Base-by-base conservation (phyloP, 108 stramenopile genomes). In the Fragilariopsis cylindrus region DNA sequence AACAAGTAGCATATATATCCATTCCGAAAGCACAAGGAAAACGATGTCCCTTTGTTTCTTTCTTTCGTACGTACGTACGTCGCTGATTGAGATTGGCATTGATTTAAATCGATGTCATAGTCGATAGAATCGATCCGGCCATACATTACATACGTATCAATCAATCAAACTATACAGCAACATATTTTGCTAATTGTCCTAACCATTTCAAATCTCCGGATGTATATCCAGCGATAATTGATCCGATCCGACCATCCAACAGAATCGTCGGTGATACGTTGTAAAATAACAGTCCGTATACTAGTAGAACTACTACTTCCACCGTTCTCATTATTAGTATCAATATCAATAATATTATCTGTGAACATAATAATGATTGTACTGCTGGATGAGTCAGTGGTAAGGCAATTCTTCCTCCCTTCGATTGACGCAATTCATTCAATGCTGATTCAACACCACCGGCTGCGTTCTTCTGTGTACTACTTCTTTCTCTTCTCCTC, bases 171-270 rank as follows among this genome's bases (percentile, higher is more conserved):
- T 41, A n/a, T 41, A 30, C 50, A 13, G 50, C 41, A 3, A 84
- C 74, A 64, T 84, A 88, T 9, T 55, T 67, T 8, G 90, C 86
- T 62, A 94, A 57, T 57, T 84, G 79, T 3, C 93, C 93, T 46
- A 94, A 65, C 89, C 89, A 94, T 41, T 82, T 79, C 58, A 94
- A 62, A 75, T 94, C 93, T 55, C 79, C 77, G 45, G 84, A 82
- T 6, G 88, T 87, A 71, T 86, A 94, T 12, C 85, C 74, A 16
- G 80, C 86, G 60, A 94, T 55, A 92, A 76, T 58, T 86, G 85
- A 67, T 91, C 70, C 15, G 92, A 93, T 4, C 82, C 78, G 41
- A 86, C 56, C 60, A 91, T 72, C 65, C 85, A 78, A 68, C 93
- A 94, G 70, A 65, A 15, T 74, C 65, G 48, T 63, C 78, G 15